Base-by-base conservation (phyloP, 2,329 filamentous ascomycete species). In the Hymenoscyphus albidus region DNA sequence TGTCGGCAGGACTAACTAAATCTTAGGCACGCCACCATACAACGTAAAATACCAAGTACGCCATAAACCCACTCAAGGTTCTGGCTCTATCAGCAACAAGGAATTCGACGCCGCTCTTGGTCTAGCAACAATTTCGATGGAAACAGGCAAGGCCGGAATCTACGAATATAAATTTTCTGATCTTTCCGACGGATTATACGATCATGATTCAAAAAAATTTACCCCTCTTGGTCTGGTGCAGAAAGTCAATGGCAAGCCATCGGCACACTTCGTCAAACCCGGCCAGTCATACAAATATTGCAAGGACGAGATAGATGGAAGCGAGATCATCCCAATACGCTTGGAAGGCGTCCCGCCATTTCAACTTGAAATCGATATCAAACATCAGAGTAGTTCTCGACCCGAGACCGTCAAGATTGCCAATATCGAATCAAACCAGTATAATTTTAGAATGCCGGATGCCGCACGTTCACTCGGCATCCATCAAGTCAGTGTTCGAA, bases 221-320 rank as follows among this genome's bases (percentile, higher is more conserved):
- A 80, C 82, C 22, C 85, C 89, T 5, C 76, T 97, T 40, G 81
- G 85, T 13, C 81, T 99, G 39, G 86, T 90, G 70, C 95, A 99
- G 76, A 89, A 84, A 31, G 92, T 99, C 59, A 90, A 97, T 73
- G 84, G 92, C 14, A 90, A 90, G 65, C 95, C 95, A 1, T 86
- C 88, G 2, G 95, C 93, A 3, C 82, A 84, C 5, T 99, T 99
- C 74, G 83, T 85, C 65, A 91, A 91, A 70, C 92, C 93, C 2
- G 93, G 93, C 16, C 95, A 95, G 76, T 93, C 92, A 0, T 97
- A 97, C 81, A 96, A 95, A 75, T 97, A 94, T 78, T 99, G 95
- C 79, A 89, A 93, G 76, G 88, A 93, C 58, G 92, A 97, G 72
- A 85, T 90, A 60, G 86, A 87, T 62, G 86, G 88, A 39, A 92